Base-by-base conservation (phyloP, 1,284 basidiomycete species). In the Rhodotorula sp. region DNA sequence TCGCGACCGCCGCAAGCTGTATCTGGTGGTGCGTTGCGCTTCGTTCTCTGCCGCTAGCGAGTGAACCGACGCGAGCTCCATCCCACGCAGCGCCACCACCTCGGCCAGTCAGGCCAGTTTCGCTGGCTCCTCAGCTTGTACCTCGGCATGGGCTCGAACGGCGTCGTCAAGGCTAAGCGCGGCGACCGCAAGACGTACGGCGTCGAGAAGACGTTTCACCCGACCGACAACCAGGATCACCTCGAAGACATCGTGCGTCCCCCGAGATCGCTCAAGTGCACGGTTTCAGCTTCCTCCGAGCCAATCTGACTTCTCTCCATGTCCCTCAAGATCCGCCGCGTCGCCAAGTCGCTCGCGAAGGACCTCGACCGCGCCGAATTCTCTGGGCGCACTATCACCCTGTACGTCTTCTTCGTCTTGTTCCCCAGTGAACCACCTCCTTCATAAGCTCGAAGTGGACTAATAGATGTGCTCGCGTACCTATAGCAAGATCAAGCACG, bases 111-210 rank as follows among this genome's bases (percentile, higher is more conserved):
- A 13, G 68, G 42, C 25, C 54, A 46, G 21, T 76, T 76, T 46
- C 68, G 48, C 25, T 72, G 68, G 62, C 74, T 77, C 17, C 64
- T 78, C 19, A 42, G 86, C 71, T 89, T 89, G 0, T 87, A 93
- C 80, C 87, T 97, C 12, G 94, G 94, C 7, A 89, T 97, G 55
- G 89, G 90, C 1, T 90, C 89, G 7, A 97, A 93, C 77, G 82
- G 86, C 7, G 92, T 97, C 16, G 84, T 88, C 70, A 89, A 92
- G 1, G 84, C 87, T 61, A 86, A 85, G 73, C 84, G 92, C 71
- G 91, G 91, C 75, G 90, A 91, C 78, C 84, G 91, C 58, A 96
- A 94, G 82, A 93, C 91, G 73, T 91, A 97, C 50, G 93, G 94
- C 3, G 88, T 90, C 25, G 94, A 97, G 82, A 85, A 90, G 91